These are phyloP conservation scores for Austroboletus festivus DNA, from an alignment of 768 basidiomycete genomes.

Conservation along the genomic window DNA sequence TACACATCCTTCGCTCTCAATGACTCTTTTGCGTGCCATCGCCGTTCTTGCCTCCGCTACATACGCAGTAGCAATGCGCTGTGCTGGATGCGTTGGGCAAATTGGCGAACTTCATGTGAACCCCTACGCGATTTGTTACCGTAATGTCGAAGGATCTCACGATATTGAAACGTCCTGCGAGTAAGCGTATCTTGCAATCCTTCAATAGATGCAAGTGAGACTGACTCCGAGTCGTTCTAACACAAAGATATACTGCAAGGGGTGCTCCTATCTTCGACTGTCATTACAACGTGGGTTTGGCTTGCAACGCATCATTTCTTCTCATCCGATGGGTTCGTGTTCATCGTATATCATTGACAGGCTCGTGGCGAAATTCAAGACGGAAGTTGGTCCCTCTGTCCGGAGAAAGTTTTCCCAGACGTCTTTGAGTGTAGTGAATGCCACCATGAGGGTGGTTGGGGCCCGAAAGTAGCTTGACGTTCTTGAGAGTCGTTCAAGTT, in stretches of 20 bases:
- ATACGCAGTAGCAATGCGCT: neutral
- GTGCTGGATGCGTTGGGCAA: neutral
- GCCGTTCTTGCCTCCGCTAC: neutral
- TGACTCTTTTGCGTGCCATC: neutral
- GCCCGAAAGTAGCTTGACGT: neutral
- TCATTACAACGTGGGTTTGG: slow-evolving; percentile 1
- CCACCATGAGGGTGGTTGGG: neutral
- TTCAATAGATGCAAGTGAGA: neutral
- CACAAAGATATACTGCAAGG: neutral
- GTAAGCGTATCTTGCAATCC: neutral
- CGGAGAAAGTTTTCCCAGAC: neutral
- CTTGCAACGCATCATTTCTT: neutral
- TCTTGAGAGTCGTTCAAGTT: neutral
- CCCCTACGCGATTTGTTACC: neutral
- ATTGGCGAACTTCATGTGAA: neutral
- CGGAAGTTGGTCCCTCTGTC: neutral
- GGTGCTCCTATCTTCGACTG: neutral
- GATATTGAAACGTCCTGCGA: neutral
- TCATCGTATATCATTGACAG: neutral
- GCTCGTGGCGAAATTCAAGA: neutral
- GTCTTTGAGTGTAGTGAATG: neutral
- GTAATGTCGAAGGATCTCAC: neutral
- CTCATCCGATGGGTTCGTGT: neutral
- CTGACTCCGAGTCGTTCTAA: neutral
- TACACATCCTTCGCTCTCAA: neutral